phyloP scores from a whole-genome alignment of 495 filamentous ascomycete genomes.

The Rostrohypoxylon terebratum region DNA sequence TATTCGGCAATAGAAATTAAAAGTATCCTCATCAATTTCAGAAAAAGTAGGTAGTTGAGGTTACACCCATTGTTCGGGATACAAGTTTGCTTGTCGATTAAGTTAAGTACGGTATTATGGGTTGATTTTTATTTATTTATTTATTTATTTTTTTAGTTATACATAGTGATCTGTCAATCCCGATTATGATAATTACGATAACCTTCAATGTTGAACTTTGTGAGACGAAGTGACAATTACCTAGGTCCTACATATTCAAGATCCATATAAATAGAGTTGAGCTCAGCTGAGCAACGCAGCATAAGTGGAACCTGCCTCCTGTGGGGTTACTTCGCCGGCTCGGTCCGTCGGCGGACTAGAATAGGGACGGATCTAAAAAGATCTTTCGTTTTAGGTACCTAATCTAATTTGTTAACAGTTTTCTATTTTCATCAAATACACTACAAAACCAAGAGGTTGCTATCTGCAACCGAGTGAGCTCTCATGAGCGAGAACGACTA shows the following conservation, averaged over 20 bases:
- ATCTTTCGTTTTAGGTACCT: too few species aligned
- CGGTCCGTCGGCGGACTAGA: constrained; percentile 14
- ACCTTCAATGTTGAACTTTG: background rate
- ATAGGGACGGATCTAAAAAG: background rate
- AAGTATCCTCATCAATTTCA: background rate
- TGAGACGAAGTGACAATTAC: background rate
- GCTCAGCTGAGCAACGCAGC: background rate
- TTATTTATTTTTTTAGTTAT: too few species aligned
- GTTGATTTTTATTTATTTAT: too few species aligned
- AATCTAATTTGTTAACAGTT: background rate
- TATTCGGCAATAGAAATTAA: background rate
- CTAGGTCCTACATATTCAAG: too few species aligned
- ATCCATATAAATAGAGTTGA: background rate
- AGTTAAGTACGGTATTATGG: too few species aligned
- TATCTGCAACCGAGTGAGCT: background rate
- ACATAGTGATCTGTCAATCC: too few species aligned
- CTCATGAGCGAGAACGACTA: background rate
- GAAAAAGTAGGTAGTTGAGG: background rate
- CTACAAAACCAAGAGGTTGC: background rate
- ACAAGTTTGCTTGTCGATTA: too few species aligned
- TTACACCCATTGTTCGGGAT: too few species aligned
- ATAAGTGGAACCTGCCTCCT: background rate
- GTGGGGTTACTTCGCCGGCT: constrained; percentile 19
- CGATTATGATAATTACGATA: too few species aligned
- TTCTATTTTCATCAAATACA: background rate